phyloP scores from a whole-genome alignment of 1,284 basidiomycete genomes.

The Takashimella tepidaria region DNA sequence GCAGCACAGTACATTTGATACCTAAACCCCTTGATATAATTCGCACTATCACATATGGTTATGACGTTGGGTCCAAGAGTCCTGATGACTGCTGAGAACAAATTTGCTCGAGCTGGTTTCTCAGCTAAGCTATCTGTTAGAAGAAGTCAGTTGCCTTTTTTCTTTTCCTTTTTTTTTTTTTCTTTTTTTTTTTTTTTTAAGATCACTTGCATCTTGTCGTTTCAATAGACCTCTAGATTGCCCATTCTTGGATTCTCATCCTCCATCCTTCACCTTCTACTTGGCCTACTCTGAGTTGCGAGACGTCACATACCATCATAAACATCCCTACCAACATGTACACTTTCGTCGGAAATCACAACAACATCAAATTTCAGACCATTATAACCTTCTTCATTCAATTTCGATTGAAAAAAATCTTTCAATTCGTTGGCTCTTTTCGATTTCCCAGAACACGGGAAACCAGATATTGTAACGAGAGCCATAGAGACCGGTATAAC shows the following conservation, averaged over 20 bases:
- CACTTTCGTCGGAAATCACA: slow-evolving; percentile 71
- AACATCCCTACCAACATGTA: slow-evolving; percentile 60
- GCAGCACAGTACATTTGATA: slow-evolving; percentile 98
- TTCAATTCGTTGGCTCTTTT: slow-evolving; percentile 65
- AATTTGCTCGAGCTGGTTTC: slow-evolving; percentile 78
- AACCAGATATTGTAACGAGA: slow-evolving; percentile 87
- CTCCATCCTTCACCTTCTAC: too few species aligned
- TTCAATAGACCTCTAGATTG: too few species aligned
- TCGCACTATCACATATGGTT: slow-evolving; percentile 82
- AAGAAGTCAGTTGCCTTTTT: too few species aligned
- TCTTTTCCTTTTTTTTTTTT: too few species aligned
- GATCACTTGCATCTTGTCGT: too few species aligned
- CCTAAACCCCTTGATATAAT: slow-evolving; percentile 95
- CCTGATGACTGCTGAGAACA: slow-evolving; percentile 82
- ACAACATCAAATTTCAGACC: slow-evolving; percentile 58
- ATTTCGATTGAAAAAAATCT: slow-evolving; percentile 55
- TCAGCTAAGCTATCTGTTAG: slow-evolving; percentile 78
- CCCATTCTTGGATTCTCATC: too few species aligned
- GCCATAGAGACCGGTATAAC: too few species aligned
- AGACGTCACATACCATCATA: slow-evolving; percentile 74
- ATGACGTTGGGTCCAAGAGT: slow-evolving; percentile 67
- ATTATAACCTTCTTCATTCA: slow-evolving; percentile 45
- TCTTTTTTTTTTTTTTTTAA: too few species aligned
- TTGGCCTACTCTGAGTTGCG: too few species aligned
- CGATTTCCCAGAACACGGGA: slow-evolving; percentile 81